Evolutionary conservation across 306 rosid genomes (phyloP).

Genomic region (Dryas alaskensis): DNA sequence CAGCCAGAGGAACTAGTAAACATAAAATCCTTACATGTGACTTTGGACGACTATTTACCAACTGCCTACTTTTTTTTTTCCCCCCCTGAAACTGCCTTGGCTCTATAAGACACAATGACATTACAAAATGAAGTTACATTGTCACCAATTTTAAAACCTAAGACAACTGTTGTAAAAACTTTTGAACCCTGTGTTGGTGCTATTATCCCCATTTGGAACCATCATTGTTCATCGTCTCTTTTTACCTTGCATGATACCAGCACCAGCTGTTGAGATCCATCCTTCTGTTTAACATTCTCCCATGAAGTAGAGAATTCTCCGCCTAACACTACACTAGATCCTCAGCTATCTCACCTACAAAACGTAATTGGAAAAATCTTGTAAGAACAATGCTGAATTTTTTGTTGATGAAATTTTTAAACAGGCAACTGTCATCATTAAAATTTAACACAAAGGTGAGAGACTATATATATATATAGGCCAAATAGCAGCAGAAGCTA

Average conservation of each 20-base stretch:
- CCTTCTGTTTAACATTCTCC: background rate
- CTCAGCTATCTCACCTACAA: conserved; percentile 57
- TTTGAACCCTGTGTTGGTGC: background rate
- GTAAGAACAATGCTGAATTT: background rate
- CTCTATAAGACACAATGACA: background rate
- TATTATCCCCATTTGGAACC: background rate
- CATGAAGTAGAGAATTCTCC: background rate
- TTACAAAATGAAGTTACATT: background rate
- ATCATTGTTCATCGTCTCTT: background rate
- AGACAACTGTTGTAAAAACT: background rate
- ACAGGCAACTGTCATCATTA: background rate
- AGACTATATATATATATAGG: background rate
- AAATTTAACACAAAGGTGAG: background rate
- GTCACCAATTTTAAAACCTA: background rate
- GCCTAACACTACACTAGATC: conserved; percentile 30
- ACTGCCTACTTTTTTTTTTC: background rate
- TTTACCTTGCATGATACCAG: background rate
- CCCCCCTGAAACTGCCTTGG: background rate
- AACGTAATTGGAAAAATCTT: conserved; percentile 14
- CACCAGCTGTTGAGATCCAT: background rate
- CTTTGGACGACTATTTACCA: background rate
- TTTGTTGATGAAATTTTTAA: background rate
- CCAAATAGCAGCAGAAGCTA: background rate
- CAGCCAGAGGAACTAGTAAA: background rate
- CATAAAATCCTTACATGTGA: background rate